Evolutionary conservation across 78 protist genomes (phyloP).

Genomic region (Dictyostelium capitatum): DNA sequence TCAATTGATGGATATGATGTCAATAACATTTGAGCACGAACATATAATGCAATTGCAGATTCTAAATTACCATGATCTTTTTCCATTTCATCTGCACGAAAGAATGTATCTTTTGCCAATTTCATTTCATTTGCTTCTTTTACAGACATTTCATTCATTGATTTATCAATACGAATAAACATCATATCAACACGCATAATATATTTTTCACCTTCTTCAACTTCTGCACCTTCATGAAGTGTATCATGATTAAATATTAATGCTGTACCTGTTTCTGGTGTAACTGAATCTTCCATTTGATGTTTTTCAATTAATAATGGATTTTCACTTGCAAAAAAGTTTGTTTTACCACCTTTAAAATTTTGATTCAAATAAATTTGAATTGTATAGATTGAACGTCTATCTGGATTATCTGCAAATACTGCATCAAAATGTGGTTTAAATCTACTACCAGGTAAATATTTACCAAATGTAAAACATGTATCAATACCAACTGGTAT

Average conservation of each 20-base stretch:
- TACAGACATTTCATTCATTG: background rate
- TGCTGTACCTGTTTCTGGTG: slow-evolving; percentile 52
- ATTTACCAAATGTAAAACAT: slow-evolving; percentile 70
- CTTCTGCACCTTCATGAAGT: slow-evolving; percentile 65
- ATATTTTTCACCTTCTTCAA: slow-evolving; percentile 25
- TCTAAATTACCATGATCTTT: slow-evolving; percentile 46
- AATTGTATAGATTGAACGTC: slow-evolving; percentile 53
- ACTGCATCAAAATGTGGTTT: slow-evolving; percentile 67
- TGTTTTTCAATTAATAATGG: slow-evolving; percentile 38
- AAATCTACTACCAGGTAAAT: slow-evolving; percentile 61
- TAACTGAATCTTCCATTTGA: slow-evolving; percentile 29
- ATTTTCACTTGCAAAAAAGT: slow-evolving; percentile 28
- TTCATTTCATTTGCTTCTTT: background rate
- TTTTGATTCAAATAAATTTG: slow-evolving; percentile 69
- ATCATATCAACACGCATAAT: slow-evolving; percentile 79
- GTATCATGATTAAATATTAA: slow-evolving; percentile 78
- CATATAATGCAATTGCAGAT: slow-evolving; percentile 26
- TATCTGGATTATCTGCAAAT: slow-evolving; percentile 41
- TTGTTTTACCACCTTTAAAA: slow-evolving; percentile 69
- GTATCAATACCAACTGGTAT: slow-evolving; percentile 69
- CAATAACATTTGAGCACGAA: slow-evolving; percentile 56
- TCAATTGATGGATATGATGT: slow-evolving; percentile 23
- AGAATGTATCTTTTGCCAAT: slow-evolving; percentile 19
- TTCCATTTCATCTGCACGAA: slow-evolving; percentile 49
- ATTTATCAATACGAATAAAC: slow-evolving; percentile 68